Evolutionary conservation across 306 rosid species (phyloP).

Genomic region (Pterocarpus santalinus): DNA sequence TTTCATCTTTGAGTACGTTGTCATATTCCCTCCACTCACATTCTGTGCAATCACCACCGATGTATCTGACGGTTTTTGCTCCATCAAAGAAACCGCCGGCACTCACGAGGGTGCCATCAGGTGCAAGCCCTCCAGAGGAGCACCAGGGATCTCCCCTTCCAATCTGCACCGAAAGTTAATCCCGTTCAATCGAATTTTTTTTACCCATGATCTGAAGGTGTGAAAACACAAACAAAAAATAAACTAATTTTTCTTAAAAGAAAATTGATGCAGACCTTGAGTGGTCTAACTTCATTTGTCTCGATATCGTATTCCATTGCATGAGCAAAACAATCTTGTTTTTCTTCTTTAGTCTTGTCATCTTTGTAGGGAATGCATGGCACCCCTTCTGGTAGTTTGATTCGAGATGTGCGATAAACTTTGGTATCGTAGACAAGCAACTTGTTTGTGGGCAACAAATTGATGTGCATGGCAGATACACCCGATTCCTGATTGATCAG

Average conservation of each 20-base stretch:
- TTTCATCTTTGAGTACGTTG: constrained; percentile 46
- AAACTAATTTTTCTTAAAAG: no score
- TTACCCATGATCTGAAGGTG: no score
- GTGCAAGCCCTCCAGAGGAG: constrained; percentile 79
- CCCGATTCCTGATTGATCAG: constrained; percentile 51
- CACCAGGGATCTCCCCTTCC: constrained; percentile 77
- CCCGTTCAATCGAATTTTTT: no score
- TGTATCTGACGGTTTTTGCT: constrained; percentile 53
- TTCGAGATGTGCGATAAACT: constrained; percentile 56
- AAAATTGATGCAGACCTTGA: constrained; percentile 53
- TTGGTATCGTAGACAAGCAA: constrained; percentile 64
- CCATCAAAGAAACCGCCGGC: constrained; percentile 76
- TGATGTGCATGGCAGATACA: constrained; percentile 81
- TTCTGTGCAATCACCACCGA: constrained; percentile 46
- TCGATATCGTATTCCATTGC: constrained; percentile 65
- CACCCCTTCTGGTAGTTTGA: constrained; percentile 57
- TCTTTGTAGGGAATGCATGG: constrained; percentile 59
- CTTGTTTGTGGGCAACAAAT: constrained; percentile 75
- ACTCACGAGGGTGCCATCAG: constrained; percentile 69
- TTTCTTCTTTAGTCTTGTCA: background rate
- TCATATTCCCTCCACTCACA: constrained; percentile 66
- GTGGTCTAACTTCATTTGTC: constrained; percentile 63
- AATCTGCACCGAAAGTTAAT: constrained; percentile 43
- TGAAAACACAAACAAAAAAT: no score
- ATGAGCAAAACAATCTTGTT: constrained; percentile 74